Percentiles rank a stretch among this genome's conserved stretches.
These are phyloP conservation scores for Malassezia globosa DNA, from an alignment of 1,284 basidiomycete species.

Conservation along the genomic window DNA sequence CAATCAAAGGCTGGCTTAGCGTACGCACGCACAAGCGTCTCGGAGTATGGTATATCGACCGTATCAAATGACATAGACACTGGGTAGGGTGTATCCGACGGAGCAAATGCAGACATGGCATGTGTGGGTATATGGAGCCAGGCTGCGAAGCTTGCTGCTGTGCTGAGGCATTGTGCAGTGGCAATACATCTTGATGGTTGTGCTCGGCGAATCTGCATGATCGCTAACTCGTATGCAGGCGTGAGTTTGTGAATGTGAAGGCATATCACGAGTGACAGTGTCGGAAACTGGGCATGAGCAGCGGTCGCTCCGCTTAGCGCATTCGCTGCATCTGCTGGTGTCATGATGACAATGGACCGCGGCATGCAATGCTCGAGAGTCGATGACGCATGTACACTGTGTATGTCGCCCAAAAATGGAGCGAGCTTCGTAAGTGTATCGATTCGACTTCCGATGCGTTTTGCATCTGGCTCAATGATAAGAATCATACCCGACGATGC, in stretches of 20 bases:
- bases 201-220: conserved; percentile 51
- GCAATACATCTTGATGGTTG: conserved; percentile 58
- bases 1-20: conserved; percentile 68
- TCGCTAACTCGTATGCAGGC: conserved; percentile 66
- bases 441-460: neutral
- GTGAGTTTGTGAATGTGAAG: conserved; percentile 80
- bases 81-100: conserved; percentile 70
- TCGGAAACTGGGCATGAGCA: neutral
- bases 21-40: conserved; percentile 80
- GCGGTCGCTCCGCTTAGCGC: neutral
- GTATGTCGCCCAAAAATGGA: neutral
- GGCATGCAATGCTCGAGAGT: neutral
- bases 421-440: neutral
- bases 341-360: neutral
- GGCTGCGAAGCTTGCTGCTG: conserved; percentile 64
- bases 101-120: conserved; percentile 66
- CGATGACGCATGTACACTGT: neutral
- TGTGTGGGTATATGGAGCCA: conserved; percentile 68
- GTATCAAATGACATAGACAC: conserved; percentile 61
- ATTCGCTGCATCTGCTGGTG: neutral
- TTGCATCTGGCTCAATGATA: conserved; percentile 10
- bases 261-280: conserved; percentile 56
- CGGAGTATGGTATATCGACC: conserved; percentile 76
- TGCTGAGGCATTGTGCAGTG: conserved; percentile 65
- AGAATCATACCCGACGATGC: conserved; percentile 34